Conservation (phyloP, 805 yeast species). For the Lipomyces oligophaga region DNA sequence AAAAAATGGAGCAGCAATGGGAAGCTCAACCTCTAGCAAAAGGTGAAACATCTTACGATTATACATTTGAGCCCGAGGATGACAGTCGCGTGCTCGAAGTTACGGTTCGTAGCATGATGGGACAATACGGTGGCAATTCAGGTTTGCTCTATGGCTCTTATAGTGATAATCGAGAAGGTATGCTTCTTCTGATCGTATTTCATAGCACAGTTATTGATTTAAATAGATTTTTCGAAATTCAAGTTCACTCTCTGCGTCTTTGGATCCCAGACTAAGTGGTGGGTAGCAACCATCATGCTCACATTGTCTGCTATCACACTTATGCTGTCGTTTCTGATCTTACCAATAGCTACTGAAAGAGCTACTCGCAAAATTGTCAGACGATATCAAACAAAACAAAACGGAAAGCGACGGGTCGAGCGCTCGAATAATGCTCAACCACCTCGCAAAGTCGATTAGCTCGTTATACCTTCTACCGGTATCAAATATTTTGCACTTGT, state of each 20-base stretch:
- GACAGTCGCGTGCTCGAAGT: conserved; percentile 34
- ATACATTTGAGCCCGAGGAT: conserved; percentile 1
- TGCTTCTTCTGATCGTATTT: neutral
- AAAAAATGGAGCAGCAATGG: conserved; percentile 8
- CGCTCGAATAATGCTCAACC: neutral
- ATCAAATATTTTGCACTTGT: too few species aligned
- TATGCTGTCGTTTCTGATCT: conserved; percentile 1
- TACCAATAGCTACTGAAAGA: conserved; percentile 4
- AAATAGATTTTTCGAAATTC: conserved; percentile 40
- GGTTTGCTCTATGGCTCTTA: conserved; percentile 79
- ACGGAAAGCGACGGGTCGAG: neutral
- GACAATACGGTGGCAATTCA: conserved; percentile 85
- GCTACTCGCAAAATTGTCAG: too few species aligned
- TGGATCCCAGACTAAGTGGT: conserved; percentile 88
- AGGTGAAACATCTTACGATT: conserved; percentile 5
- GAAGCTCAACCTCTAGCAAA: conserved; percentile 1
- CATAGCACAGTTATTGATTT: conserved; percentile 44
- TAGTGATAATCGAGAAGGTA: conserved; percentile 37
- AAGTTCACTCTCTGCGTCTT: conserved; percentile 73
- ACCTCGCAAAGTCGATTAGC: conserved; percentile 4
- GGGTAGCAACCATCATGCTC: conserved; percentile 47
- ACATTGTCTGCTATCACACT: neutral
- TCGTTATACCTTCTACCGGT: conserved; percentile 2
- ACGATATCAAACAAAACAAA: too few species aligned
- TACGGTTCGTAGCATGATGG: conserved; percentile 93